Conservation (phyloP, 495 filamentous ascomycete genomes). For the Delitschia confertaspora region DNA sequence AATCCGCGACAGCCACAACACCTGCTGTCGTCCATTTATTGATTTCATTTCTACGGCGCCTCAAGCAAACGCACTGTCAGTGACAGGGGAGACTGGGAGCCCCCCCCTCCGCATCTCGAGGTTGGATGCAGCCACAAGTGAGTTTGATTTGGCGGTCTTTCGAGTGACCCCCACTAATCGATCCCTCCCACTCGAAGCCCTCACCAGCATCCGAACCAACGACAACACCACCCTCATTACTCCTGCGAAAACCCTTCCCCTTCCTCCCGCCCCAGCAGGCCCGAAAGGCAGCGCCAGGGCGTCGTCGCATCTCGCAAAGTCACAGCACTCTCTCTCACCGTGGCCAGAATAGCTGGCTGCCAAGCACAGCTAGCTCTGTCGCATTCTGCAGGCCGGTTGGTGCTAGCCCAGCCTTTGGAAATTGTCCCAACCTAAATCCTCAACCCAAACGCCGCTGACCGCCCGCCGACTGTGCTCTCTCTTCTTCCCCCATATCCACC, state of each 20-base stretch:
- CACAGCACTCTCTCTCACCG: too few relatives aligned
- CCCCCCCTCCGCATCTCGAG: too few relatives aligned
- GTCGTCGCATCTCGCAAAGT: not conserved
- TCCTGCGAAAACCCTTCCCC: not conserved
- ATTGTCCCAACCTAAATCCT: conserved; percentile 9
- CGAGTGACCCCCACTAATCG: conserved; percentile 3
- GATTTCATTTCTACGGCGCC: too few relatives aligned
- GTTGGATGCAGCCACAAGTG: conserved; percentile 4
- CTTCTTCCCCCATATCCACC: not conserved
- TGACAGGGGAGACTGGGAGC: too few relatives aligned
- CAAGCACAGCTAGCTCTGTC: conserved; percentile 7
- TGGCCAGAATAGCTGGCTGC: conserved; percentile 1
- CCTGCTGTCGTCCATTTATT: too few relatives aligned
- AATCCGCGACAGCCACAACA: too few relatives aligned
- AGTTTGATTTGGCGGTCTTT: conserved; percentile 5
- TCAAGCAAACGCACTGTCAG: too few relatives aligned
- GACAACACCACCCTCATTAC: conserved; percentile 2
- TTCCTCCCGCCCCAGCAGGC: not conserved
- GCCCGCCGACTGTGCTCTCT: conserved; percentile 1
- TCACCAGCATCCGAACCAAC: conserved; percentile 2
- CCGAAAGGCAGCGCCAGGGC: conserved; percentile 1
- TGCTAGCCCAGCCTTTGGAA: conserved; percentile 14
- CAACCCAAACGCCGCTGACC: conserved; percentile 15
- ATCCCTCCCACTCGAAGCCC: too few relatives aligned
- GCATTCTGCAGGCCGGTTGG: conserved; percentile 1